Base-by-base conservation (phyloP, 2,329 filamentous ascomycete genomes). In the Clonostachys rhizophaga region DNA sequence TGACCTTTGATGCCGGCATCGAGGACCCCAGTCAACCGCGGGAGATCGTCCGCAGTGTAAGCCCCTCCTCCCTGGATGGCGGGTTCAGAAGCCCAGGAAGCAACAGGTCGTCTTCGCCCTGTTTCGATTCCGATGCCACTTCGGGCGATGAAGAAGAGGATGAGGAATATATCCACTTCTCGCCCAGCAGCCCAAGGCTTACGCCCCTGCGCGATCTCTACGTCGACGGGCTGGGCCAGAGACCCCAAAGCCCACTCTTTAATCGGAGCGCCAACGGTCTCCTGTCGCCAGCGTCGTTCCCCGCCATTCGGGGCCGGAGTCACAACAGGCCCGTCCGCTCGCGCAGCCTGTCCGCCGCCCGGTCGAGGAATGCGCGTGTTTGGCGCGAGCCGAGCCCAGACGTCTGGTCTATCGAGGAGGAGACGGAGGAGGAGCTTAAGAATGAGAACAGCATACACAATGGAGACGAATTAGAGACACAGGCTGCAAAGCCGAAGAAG, bases 321-420 rank as follows among this genome's bases (percentile, higher is more conserved):
- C 59, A 64, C 43, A 63, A 60, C 40, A 55, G 62, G 4, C 54
- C 57, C 17, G 54, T 56, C 17, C 54, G 60, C 53, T 49, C 59
- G 35, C 49, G 58, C 12, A 62, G 56, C 47, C 49, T 56, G 40
- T 59, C 63, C 24, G 13, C 39, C 11, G 36, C 40, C 43, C 62
- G 59, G 34, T 67, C 56, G 50, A 66, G 70, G 40, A 71, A 74
- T 9, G 55, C 60, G 16, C 64, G 66, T 43, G 55, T 78, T 2
- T 82, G 78, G 78, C 67, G 77, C 36, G 72, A 79, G 61, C 78
- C 78, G 7, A 81, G 78, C 55, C 77, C 77, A 0, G 77, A 81
- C 46, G 78, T 82, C 5, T 82, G 77, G 72, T 75, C 75, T 33
- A 82, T 82, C 47, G 73, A 79, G 60, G 78, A 82, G 58, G 77